Conservation (phyloP, 2,329 filamentous ascomycete genomes). For the Penicillium glabrum region DNA sequence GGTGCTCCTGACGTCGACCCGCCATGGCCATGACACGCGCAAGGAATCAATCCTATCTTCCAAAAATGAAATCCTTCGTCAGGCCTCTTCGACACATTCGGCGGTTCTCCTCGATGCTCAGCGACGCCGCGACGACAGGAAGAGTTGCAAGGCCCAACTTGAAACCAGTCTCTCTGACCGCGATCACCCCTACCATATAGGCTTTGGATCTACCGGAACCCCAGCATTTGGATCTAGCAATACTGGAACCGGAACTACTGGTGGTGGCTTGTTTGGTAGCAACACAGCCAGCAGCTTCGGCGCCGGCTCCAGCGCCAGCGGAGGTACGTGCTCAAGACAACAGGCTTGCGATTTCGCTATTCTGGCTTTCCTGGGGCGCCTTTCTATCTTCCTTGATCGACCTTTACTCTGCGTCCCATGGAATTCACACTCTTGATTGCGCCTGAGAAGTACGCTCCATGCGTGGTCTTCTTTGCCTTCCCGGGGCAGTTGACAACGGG, state of each 20-base stretch:
- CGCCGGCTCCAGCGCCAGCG: constrained; percentile 23
- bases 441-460: not conserved
- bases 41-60: constrained; percentile 11
- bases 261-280: constrained; percentile 35
- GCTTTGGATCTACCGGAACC: constrained; percentile 38
- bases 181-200: constrained; percentile 38
- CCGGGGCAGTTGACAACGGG: not conserved
- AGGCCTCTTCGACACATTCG: constrained; percentile 6
- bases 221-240: constrained; percentile 39
- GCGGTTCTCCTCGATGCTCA: constrained; percentile 28
- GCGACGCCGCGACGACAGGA: constrained; percentile 32
- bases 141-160: constrained; percentile 28
- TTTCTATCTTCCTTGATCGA: constrained; percentile 8
- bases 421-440: not conserved
- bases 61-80: constrained; percentile 10
- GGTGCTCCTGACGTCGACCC: constrained; percentile 33
- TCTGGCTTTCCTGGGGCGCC: constrained; percentile 11
- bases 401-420: not conserved
- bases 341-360: constrained; percentile 25
- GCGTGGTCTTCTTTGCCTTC: not conserved
- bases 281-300: constrained; percentile 41
- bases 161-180: constrained; percentile 40
- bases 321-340: constrained; percentile 39
- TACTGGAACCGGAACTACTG: constrained; percentile 27
- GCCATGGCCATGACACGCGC: constrained; percentile 24